Percentiles rank a stretch among this genome's conserved stretches.
Evolutionary conservation across 257 asterid genomes (phyloP).

Genomic region (Fraxinus pennsylvanica): DNA sequence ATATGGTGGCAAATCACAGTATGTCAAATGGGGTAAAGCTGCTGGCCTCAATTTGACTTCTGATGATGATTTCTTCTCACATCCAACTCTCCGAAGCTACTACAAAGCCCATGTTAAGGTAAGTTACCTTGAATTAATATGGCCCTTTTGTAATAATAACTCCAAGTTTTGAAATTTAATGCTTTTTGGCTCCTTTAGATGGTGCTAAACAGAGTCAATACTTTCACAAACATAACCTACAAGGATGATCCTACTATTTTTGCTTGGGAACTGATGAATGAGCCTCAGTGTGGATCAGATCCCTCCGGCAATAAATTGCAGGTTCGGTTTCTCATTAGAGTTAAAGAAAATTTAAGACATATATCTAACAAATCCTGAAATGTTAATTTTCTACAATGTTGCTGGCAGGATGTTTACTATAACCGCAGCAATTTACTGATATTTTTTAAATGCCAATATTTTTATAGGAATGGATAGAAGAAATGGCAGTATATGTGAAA

Average conservation of each 20-base stretch:
- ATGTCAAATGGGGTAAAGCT: slow-evolving; percentile 91
- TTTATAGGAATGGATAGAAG: slow-evolving; percentile 73
- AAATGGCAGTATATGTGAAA: slow-evolving; percentile 82
- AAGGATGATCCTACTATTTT: slow-evolving; percentile 91
- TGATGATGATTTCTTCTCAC: slow-evolving; percentile 87
- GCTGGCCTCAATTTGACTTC: slow-evolving; percentile 81
- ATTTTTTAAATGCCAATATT: neutral
- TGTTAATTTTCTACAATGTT: too few relatives aligned
- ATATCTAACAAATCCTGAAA: neutral
- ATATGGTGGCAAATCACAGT: slow-evolving; percentile 93
- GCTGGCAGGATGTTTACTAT: neutral
- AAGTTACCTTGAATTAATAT: neutral
- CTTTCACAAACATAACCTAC: slow-evolving; percentile 71
- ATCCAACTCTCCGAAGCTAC: slow-evolving; percentile 64
- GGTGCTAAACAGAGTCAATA: slow-evolving; percentile 70
- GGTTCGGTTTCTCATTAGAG: slow-evolving; percentile 34
- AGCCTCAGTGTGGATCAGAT: slow-evolving; percentile 85
- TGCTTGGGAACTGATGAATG: slow-evolving; percentile 94
- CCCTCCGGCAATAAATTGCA: slow-evolving; percentile 84
- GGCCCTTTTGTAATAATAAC: neutral
- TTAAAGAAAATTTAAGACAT: neutral
- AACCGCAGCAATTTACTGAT: neutral
- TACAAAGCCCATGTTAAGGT: slow-evolving; percentile 88
- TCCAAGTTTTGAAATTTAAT: neutral
- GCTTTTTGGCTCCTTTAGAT: slow-evolving; percentile 42